phyloP scores from a whole-genome alignment of 2,329 filamentous ascomycete genomes.

The Xylariaceae sp. region DNA sequence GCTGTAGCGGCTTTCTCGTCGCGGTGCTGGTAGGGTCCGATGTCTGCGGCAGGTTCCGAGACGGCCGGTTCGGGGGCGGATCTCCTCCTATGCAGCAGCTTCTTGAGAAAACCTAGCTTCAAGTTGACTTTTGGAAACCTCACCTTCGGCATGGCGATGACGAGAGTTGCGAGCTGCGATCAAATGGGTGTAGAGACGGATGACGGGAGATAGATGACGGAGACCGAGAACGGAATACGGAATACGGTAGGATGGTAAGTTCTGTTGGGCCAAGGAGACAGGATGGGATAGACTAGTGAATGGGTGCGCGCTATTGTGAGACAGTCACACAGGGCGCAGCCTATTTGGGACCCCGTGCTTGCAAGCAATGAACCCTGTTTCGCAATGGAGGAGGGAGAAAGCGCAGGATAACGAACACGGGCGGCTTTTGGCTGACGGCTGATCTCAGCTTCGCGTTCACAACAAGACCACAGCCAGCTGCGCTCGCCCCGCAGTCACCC shows the following conservation, averaged over 20 bases:
- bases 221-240: not conserved
- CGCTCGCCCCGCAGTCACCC: not conserved
- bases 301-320: not conserved
- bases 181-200: not conserved
- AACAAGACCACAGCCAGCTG: not conserved
- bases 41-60: conserved; percentile 5
- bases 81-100: conserved; percentile 20
- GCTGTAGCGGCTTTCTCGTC: conserved; percentile 8
- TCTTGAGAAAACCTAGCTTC: conserved; percentile 27
- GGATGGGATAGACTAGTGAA: not conserved
- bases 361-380: not conserved
- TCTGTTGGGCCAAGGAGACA: not conserved
- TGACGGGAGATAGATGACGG: not conserved
- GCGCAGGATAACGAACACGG: not conserved
- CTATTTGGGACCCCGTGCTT: not conserved
- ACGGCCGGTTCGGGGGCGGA: not conserved
- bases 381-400: not conserved
- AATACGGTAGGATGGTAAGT: not conserved
- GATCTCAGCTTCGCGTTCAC: conserved; percentile 14
- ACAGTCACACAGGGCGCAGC: not conserved
- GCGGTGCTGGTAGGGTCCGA: conserved; percentile 12
- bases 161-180: not conserved
- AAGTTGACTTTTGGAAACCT: conserved; percentile 17
- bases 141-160: conserved; percentile 16
- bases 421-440: conserved; percentile 1